Evolutionary conservation across 495 filamentous ascomycete species (phyloP).

Genomic region (Massariosphaeria phaeospora): DNA sequence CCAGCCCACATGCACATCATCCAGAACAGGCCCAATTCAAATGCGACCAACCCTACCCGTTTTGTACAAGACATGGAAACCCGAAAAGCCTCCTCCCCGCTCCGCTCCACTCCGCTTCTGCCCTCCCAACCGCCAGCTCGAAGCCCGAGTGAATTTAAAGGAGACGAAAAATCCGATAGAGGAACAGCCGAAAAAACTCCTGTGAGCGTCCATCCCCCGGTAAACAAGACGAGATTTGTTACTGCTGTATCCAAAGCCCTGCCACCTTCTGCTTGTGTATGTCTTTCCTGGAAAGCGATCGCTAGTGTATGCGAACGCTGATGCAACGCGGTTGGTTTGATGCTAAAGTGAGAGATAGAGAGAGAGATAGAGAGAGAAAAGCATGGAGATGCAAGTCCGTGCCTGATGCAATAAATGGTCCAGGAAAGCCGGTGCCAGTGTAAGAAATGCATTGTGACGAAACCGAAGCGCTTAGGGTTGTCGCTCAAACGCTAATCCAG

Average conservation of each 20-base stretch:
- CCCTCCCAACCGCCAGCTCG: background rate
- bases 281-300: too few species aligned
- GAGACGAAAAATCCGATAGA: conserved; percentile 22
- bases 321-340: too few species aligned
- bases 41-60: conserved; percentile 19
- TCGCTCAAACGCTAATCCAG: conserved; percentile 24
- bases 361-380: too few species aligned
- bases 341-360: too few species aligned
- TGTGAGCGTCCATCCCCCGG: too few species aligned
- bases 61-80: conserved; percentile 22
- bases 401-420: conserved; percentile 23
- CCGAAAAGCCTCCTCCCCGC: background rate
- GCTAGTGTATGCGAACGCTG: too few species aligned
- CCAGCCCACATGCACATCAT: conserved; percentile 15
- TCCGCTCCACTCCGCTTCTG: too few species aligned
- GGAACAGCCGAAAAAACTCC: too few species aligned
- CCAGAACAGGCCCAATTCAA: conserved; percentile 6
- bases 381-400: too few species aligned
- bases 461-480: conserved; percentile 6
- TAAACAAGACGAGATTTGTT: too few species aligned
- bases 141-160: conserved; percentile 24
- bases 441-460: conserved; percentile 27
- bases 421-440: conserved; percentile 6
- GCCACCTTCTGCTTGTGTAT: too few species aligned
- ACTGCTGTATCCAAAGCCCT: too few species aligned